Percentiles rank a stretch among this genome's conserved stretches.
Conservation (phyloP, 257 asterid genomes). For the Solanum appendiculatum region DNA sequence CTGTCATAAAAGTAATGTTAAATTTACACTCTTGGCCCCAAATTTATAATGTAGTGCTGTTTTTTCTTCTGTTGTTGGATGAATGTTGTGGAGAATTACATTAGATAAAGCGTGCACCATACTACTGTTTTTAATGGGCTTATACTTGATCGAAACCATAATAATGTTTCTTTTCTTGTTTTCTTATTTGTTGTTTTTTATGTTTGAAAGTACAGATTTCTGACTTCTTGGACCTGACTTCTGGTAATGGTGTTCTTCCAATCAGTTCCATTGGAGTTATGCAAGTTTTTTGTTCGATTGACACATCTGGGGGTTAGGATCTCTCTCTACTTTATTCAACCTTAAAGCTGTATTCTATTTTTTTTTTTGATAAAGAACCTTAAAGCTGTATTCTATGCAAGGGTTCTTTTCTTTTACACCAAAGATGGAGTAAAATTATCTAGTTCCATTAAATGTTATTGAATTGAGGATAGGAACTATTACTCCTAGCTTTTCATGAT, state of each 20-base stretch:
- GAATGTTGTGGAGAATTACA: background rate
- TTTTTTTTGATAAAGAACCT: background rate
- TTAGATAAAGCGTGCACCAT: background rate
- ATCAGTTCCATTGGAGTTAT: background rate
- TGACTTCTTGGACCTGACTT: background rate
- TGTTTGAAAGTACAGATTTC: background rate
- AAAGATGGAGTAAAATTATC: background rate
- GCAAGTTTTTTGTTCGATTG: background rate
- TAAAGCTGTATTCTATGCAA: background rate
- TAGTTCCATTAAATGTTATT: background rate
- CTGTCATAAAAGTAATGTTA: background rate
- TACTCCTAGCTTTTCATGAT: background rate
- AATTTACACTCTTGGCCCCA: background rate
- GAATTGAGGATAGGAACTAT: background rate
- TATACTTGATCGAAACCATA: background rate
- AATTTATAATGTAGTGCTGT: background rate
- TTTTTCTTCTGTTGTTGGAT: background rate
- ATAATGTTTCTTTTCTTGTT: background rate
- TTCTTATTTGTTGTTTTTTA: background rate
- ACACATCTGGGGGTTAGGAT: background rate
- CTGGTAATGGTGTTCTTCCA: background rate
- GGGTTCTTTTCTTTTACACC: background rate
- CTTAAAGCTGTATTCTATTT: background rate
- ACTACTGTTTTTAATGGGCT: background rate
- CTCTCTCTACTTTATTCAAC: background rate